A percentile compares a stretch with the other conserved stretches of the same genome.
These are phyloP conservation scores for Cavenderia fasciculata DNA, from an alignment of 78 protist genomes.

Conservation along the genomic window DNA sequence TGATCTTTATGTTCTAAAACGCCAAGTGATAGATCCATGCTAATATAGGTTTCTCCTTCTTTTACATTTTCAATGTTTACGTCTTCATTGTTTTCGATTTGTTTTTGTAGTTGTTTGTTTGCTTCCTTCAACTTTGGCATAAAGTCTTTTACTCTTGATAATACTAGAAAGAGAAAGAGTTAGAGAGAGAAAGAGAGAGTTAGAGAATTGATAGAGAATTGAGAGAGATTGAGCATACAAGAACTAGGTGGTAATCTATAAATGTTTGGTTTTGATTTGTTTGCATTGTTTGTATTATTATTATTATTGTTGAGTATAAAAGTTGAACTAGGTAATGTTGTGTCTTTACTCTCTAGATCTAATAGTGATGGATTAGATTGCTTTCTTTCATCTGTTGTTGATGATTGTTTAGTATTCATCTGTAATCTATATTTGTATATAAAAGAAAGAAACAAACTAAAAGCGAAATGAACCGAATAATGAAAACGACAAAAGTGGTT, in stretches of 20 bases:
- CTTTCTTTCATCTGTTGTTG: too few species aligned
- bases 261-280: not conserved
- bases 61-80: slow-evolving; percentile 70
- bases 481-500: too few species aligned
- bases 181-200: not conserved
- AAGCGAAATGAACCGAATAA: too few species aligned
- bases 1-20: slow-evolving; percentile 62
- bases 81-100: slow-evolving; percentile 54
- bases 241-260: slow-evolving; percentile 18
- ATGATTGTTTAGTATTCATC: too few species aligned
- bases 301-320: not conserved
- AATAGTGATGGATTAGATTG: too few species aligned
- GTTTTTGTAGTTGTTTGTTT: slow-evolving; percentile 18
- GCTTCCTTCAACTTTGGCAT: slow-evolving; percentile 71
- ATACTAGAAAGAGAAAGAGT: not conserved
- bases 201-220: not conserved
- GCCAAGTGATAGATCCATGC: slow-evolving; percentile 67
- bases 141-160: slow-evolving; percentile 32
- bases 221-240: not conserved
- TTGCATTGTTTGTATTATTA: not conserved
- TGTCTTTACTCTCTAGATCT: too few species aligned
- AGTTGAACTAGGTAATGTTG: too few species aligned
- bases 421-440: too few species aligned
- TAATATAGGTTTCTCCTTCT: slow-evolving; percentile 60
- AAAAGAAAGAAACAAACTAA: too few species aligned